phyloP scores from a whole-genome alignment of 1,139 yeast genomes.

The Yueomyces sp. region DNA sequence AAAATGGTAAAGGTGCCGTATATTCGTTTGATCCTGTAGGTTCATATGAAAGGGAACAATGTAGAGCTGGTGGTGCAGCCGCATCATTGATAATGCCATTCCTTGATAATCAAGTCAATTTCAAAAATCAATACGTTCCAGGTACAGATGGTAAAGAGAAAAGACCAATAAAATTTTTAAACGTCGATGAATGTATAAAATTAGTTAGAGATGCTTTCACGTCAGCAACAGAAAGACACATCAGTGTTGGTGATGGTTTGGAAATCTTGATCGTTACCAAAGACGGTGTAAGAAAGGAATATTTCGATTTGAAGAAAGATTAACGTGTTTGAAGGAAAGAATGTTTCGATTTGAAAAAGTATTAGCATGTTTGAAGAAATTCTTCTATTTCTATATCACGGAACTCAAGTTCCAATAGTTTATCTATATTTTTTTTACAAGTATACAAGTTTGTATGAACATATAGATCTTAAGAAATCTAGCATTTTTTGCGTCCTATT shows the following conservation, averaged over 20 bases:
- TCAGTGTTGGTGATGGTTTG: constrained; percentile 93
- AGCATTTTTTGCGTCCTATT: no score
- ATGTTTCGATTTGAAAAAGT: no score
- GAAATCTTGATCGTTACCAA: constrained; percentile 85
- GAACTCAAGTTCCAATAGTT: no score
- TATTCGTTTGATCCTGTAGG: constrained; percentile 98
- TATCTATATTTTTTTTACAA: no score
- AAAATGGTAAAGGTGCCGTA: constrained; percentile 88
- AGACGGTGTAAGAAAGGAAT: constrained; percentile 80
- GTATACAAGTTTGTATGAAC: no score
- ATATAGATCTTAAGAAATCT: no score
- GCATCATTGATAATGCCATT: constrained; percentile 94
- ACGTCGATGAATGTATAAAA: constrained; percentile 72
- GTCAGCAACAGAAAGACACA: constrained; percentile 96
- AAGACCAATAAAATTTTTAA: constrained; percentile 48
- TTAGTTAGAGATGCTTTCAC: constrained; percentile 88
- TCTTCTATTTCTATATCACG: no score
- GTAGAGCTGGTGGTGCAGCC: constrained; percentile 97
- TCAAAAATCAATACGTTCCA: constrained; percentile 83
- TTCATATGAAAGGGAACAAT: constrained; percentile 91
- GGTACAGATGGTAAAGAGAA: constrained; percentile 55
- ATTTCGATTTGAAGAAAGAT: constrained; percentile 81
- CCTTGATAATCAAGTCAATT: constrained; percentile 91
- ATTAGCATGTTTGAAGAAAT: no score
- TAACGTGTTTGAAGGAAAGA: constrained; percentile 21